Conservation (phyloP, 495 filamentous ascomycete genomes). For the Aspergillus taichungensis region DNA sequence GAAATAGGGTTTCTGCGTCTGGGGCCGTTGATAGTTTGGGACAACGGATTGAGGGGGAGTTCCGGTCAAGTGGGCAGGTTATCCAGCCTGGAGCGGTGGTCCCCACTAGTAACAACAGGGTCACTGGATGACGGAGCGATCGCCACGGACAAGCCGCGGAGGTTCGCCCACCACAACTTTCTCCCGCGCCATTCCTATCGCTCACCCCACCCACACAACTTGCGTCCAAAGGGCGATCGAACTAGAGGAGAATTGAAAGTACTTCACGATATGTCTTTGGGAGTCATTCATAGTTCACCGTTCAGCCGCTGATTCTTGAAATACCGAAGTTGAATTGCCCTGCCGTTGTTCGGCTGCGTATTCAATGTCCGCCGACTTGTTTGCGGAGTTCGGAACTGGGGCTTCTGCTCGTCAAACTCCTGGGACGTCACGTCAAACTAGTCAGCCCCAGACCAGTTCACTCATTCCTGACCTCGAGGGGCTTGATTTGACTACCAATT, state of each 20-base stretch:
- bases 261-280: no score
- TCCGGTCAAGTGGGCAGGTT: background rate
- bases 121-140: no score
- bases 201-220: background rate
- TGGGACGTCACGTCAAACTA: constrained; percentile 5
- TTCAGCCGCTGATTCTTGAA: no score
- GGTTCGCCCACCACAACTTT: constrained; percentile 4
- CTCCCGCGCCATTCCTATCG: no score
- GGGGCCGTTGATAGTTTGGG: constrained; percentile 8
- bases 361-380: constrained; percentile 66
- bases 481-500: constrained; percentile 8
- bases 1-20: background rate
- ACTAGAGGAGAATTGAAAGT: background rate
- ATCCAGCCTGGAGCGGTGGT: no score
- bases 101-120: no score
- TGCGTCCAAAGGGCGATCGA: background rate
- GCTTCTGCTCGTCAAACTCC: constrained; percentile 12
- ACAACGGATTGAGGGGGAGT: constrained; percentile 9
- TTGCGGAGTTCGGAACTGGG: constrained; percentile 55
- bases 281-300: no score
- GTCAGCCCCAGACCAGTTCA: constrained; percentile 9
- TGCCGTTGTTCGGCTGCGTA: background rate
- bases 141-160: constrained; percentile 2
- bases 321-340: no score
- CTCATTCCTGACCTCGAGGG: constrained; percentile 20